A percentile compares a stretch with the other conserved stretches of the same genome.
Conservation (phyloP, 2,329 filamentous ascomycete genomes). For the Colletotrichum destructivum region DNA sequence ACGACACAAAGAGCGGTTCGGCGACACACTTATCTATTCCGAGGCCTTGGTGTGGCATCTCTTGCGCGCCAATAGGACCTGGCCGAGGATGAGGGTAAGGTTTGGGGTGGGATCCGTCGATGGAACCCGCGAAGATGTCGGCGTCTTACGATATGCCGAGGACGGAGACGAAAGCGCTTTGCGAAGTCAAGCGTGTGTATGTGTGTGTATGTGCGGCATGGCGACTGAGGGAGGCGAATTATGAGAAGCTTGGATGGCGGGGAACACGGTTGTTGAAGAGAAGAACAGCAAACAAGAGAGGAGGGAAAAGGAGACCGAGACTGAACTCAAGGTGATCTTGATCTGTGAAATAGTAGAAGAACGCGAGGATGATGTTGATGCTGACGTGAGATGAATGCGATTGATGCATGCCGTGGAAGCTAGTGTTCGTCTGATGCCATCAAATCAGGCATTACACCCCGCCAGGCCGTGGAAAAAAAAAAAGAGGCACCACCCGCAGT, state of each 20-base stretch:
- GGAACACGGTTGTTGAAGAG: not conserved
- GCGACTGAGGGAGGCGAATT: not conserved
- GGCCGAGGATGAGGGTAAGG: constrained; percentile 13
- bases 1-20: not conserved
- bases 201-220: not conserved
- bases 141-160: constrained; percentile 29
- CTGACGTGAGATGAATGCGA: not conserved
- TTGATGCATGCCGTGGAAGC: too few relatives aligned
- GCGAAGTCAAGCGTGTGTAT: constrained; percentile 10
- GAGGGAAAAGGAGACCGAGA: not conserved
- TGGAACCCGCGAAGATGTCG: constrained; percentile 21
- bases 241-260: too few relatives aligned
- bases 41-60: not conserved
- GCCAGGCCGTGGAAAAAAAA: not conserved
- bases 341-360: too few relatives aligned
- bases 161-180: constrained; percentile 19
- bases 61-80: constrained; percentile 15
- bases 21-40: constrained; percentile 8
- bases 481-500: not conserved
- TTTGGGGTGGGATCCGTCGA: constrained; percentile 4
- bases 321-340: too few relatives aligned
- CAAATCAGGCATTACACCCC: not conserved
- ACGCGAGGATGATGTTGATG: not conserved
- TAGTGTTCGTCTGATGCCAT: constrained; percentile 7
- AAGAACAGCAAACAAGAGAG: not conserved